Base-by-base conservation (phyloP, 257 asterid species). In the Craterostigma plantagineum region DNA sequence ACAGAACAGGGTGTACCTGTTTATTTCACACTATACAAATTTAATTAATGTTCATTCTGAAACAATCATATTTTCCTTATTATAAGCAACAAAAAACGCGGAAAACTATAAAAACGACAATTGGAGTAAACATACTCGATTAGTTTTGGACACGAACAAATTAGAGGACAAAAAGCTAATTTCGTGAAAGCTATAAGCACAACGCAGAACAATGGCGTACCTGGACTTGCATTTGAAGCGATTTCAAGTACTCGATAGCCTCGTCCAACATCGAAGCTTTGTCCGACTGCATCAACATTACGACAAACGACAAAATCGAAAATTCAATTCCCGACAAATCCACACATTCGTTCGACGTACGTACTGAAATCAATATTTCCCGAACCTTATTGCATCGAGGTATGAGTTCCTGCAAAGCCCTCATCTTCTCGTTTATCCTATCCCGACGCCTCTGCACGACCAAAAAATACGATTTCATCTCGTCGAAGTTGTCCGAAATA, bases 381-480 rank as follows among this genome's bases (percentile, higher is more conserved):
- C n/a, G 36, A 46, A 82, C 95, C 92, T 83, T 83, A 53, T 83
- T 79, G 68, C 95, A 83, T n/a, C 81, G 75, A 17, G 93, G 93
- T 47, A 79, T 73, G 54, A 83, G 92, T 62, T 84, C 92, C 42
- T 84, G 87, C 37, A 79, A 53, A 18, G 83, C 69, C 63, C 42
- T 79, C 83, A 83, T 83, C 63, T 71, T 79, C 52, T 76, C 93
- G n/a, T 84, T 84, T 59, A 84, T 79, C 59, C 93, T 67, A 56
- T 79, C 92, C 33, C 95, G 71, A 36, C 95, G 92, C 63, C 79
- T 75, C 95, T 84, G 73, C 56, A 68, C 39, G 48, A 56, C 40
- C 9, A 14, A 39, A 33, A 8, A 23, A 16, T 8, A 35, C 0
- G 38, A 23, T 4, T 30, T 11, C 10, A 1, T 10, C 45, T 12